Conservation (phyloP, 345 rosid species). For the Iberis pinnata region DNA sequence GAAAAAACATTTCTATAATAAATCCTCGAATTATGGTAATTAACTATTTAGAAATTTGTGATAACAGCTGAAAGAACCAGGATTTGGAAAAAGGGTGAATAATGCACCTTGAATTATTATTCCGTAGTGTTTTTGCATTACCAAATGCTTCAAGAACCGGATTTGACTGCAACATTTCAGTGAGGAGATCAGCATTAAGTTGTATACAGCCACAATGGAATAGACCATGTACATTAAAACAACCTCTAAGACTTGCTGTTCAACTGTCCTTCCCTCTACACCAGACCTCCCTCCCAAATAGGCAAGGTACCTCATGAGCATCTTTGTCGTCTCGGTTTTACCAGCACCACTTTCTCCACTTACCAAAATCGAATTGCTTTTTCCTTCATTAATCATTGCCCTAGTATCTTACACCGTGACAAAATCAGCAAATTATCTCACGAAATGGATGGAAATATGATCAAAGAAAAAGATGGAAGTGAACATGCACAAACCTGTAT, state of each 20-base stretch:
- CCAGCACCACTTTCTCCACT: conserved; percentile 17
- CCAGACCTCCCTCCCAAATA: neutral
- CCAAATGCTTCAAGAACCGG: conserved; percentile 12
- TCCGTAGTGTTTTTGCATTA: neutral
- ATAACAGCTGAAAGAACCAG: neutral
- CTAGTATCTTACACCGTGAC: conserved; percentile 13
- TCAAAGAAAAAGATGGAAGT: neutral
- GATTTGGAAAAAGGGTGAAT: conserved; percentile 13
- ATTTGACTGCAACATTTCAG: conserved; percentile 11
- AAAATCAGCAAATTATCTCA: conserved; percentile 27
- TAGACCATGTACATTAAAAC: conserved; percentile 2
- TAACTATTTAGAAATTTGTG: neutral
- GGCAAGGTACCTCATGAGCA: conserved; percentile 10
- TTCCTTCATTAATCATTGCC: conserved; percentile 11
- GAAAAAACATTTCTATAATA: no score
- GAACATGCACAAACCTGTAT: neutral
- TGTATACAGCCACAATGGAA: neutral
- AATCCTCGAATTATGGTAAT: neutral
- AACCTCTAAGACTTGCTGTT: conserved; percentile 12
- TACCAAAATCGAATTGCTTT: conserved; percentile 11
- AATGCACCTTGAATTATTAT: conserved; percentile 10
- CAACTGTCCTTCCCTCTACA: conserved; percentile 5
- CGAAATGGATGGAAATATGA: neutral
- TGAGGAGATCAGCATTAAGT: conserved; percentile 7
- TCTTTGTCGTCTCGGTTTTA: conserved; percentile 17